Percentiles rank a stretch among this genome's conserved stretches.
These are phyloP conservation scores for Blastomyces parvus DNA, from an alignment of 2,329 filamentous ascomycete species.

Conservation along the genomic window DNA sequence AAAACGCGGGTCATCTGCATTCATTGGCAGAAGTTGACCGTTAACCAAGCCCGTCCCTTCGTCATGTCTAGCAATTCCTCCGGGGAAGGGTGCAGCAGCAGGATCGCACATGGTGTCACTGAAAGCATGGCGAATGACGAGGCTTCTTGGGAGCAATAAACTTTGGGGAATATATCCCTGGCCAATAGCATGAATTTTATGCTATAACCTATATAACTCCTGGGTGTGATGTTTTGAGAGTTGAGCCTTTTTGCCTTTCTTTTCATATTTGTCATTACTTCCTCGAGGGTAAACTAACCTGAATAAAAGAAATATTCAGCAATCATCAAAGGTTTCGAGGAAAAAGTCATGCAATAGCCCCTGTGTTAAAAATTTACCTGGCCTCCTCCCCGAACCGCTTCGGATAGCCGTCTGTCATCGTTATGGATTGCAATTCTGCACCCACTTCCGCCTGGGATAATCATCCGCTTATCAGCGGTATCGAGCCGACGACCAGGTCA, in stretches of 20 bases:
- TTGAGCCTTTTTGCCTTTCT: too few species aligned
- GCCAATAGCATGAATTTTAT: background rate
- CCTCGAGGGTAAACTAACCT: background rate
- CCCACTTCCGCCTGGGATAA: background rate
- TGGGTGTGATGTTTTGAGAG: background rate
- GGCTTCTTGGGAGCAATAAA: background rate
- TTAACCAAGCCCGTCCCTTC: background rate
- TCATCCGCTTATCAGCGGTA: background rate
- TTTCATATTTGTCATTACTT: background rate
- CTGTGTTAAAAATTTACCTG: too few species aligned
- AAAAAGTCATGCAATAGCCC: too few species aligned
- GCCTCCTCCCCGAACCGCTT: background rate
- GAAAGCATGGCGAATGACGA: background rate
- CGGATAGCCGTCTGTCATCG: background rate
- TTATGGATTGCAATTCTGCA: background rate
- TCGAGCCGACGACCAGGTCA: background rate
- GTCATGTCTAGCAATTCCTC: background rate
- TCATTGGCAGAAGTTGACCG: background rate
- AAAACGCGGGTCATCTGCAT: background rate
- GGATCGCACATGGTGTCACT: background rate
- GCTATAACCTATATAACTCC: too few species aligned
- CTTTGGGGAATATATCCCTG: background rate
- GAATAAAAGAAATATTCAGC: background rate
- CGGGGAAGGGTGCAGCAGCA: background rate
- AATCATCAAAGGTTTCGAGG: background rate